Percentiles rank a stretch among this genome's conserved stretches.
phyloP scores from a whole-genome alignment of 1,139 yeast genomes.

The Yamadazyma taylorii region DNA sequence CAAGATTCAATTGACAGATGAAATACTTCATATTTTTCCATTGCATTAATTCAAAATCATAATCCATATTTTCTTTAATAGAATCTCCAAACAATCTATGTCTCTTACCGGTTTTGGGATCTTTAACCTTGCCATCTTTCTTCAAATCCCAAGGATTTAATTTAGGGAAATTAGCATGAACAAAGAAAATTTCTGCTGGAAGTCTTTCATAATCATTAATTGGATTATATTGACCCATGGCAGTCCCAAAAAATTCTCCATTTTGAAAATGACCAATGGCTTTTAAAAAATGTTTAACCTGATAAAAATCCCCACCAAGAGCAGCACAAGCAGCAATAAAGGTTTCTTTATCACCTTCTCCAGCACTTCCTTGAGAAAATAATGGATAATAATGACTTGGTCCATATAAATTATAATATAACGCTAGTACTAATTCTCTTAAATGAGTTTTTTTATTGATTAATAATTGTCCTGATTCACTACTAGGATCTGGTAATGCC shows the following conservation, averaged over 20 bases:
- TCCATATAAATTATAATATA: slow-evolving; percentile 79
- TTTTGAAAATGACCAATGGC: slow-evolving; percentile 54
- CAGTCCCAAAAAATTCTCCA: slow-evolving; percentile 55
- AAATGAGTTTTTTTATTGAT: slow-evolving; percentile 66
- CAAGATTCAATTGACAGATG: slow-evolving; percentile 53
- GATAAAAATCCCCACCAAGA: slow-evolving; percentile 58
- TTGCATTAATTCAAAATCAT: slow-evolving; percentile 60
- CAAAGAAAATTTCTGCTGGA: slow-evolving; percentile 36
- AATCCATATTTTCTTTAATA: slow-evolving; percentile 49
- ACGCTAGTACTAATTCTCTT: slow-evolving; percentile 61
- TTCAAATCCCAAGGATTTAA: slow-evolving; percentile 57
- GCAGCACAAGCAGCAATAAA: slow-evolving; percentile 79
- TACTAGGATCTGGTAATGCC: slow-evolving; percentile 76
- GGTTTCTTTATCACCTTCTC: slow-evolving; percentile 92
- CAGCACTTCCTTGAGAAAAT: slow-evolving; percentile 80
- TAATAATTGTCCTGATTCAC: slow-evolving; percentile 82
- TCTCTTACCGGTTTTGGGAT: slow-evolving; percentile 39
- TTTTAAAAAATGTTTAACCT: slow-evolving; percentile 57
- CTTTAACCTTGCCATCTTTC: slow-evolving; percentile 39
- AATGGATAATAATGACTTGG: slow-evolving; percentile 81
- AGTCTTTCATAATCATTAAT: slow-evolving; percentile 48
- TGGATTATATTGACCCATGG: slow-evolving; percentile 76
- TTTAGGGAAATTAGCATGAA: slow-evolving; percentile 68
- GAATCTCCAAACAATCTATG: slow-evolving; percentile 56
- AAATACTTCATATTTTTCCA: slow-evolving; percentile 61